Evolutionary conservation across 306 rosid species (phyloP), one percentile per base, ranked within the genome.

Genomic region (Acmispon strigosus): DNA sequence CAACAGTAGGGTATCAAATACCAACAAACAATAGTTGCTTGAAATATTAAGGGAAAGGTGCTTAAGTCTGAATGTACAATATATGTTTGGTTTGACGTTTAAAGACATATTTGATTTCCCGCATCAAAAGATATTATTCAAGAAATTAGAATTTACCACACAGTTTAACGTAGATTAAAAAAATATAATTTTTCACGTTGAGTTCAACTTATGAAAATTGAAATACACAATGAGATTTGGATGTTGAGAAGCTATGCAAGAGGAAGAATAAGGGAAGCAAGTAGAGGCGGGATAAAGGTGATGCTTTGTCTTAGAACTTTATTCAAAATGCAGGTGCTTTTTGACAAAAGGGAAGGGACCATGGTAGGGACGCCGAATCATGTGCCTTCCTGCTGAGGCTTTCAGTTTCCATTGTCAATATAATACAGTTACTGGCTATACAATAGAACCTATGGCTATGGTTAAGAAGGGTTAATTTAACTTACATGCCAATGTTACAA

Each of bases 251-350:
- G 68, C 32, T 58, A 63, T 48, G 81, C 37, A 74, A 34, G 72
- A 39, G 57, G 52, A 76, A 72, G 87, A 79, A 81, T 82, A 70
- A 66, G 82, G 13, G 84, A 73, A 71, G 72, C 58, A 60, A 52
- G 70, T 34, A 69, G 74, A 41, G 51, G 43, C 53, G 63, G 54
- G 76, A 78, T 80, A 76, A 89, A 86, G 87, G 41, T 36, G 79
- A 84, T 89, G 90, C 90, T 85, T 78, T 85, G 76, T 85, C 71
- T 12, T 70, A 1, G 3, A 49, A 76, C 92, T 87, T 85, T 87
- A 82, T 82, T 81, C 68, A 87, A 89, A 85, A 87, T 74, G 86
- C 61, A 82, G 53, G 17, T 69, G 81, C 87, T 87, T 85, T 74
- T 87, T 83, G 80, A 79, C 82, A 68, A 72, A 84, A 78, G 58